phyloP scores from a whole-genome alignment of 1,139 yeast genomes.

The Nakaseomyces bracarensis region DNA sequence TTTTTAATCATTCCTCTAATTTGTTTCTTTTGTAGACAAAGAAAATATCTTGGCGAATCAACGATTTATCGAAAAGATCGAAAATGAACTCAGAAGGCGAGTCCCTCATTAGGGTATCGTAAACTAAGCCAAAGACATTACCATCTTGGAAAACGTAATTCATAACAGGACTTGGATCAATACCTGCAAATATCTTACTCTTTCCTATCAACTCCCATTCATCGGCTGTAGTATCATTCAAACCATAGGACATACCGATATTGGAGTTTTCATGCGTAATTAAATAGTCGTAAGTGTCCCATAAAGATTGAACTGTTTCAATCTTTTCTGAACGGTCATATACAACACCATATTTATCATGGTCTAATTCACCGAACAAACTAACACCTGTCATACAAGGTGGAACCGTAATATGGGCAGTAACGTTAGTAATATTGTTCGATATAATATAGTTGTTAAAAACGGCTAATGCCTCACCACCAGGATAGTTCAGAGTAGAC shows the following conservation, averaged over 20 bases:
- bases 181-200: constrained; percentile 34
- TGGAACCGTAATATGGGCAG: constrained; percentile 68
- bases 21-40: constrained; percentile 31
- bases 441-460: constrained; percentile 42
- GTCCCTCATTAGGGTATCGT: constrained; percentile 11
- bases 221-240: constrained; percentile 19
- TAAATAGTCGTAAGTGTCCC: constrained; percentile 53
- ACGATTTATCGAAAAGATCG: constrained; percentile 17
- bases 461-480: constrained; percentile 61
- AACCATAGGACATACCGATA: constrained; percentile 12
- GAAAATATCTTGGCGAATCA: constrained; percentile 24
- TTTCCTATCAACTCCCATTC: constrained; percentile 38
- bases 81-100: constrained; percentile 8
- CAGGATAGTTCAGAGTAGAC: constrained; percentile 80
- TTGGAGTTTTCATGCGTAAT: constrained; percentile 41
- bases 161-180: constrained; percentile 27
- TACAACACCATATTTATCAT: constrained; percentile 32
- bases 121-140: constrained; percentile 13
- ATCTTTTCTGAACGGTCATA: constrained; percentile 71
- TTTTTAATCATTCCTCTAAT: constrained; percentile 6
- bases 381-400: constrained; percentile 87
- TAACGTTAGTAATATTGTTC: constrained; percentile 22
- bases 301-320: constrained; percentile 34
- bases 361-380: constrained; percentile 51
- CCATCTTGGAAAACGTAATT: constrained; percentile 14